Conservation (phyloP, 192 early-diverging fungal species). For the Entomortierella parvispora region DNA sequence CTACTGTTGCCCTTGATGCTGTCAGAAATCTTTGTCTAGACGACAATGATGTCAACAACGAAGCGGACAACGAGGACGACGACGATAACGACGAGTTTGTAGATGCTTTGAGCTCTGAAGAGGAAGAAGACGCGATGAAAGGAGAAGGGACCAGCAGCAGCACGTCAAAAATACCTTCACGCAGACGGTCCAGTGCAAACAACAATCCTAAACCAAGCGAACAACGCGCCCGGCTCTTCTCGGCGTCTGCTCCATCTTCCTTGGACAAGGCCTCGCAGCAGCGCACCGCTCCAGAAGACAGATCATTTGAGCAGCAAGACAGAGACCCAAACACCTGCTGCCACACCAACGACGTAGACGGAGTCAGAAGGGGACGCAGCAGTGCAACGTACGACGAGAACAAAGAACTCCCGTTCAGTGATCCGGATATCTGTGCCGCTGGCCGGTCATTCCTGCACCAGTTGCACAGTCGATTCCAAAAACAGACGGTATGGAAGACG, state of each 20-base stretch:
- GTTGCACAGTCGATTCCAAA: slow-evolving; percentile 28
- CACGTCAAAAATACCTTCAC: no score
- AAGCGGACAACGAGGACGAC: neutral
- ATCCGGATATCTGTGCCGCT: slow-evolving; percentile 24
- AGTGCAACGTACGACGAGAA: neutral
- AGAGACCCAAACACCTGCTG: neutral
- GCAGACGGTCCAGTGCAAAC: no score
- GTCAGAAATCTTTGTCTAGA: neutral
- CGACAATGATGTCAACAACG: slow-evolving; percentile 1
- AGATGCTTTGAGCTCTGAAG: slow-evolving; percentile 2
- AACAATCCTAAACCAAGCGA: no score
- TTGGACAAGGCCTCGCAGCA: no score
- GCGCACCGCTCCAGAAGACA: no score
- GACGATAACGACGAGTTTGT: slow-evolving; percentile 7
- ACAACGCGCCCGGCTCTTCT: no score
- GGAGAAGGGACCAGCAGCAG: neutral
- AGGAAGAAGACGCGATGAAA: neutral
- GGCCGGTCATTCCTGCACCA: slow-evolving; percentile 21
- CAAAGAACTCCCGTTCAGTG: neutral
- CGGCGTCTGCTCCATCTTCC: no score
- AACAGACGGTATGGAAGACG: slow-evolving; percentile 9
- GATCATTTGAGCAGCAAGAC: no score
- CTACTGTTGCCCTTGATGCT: neutral
- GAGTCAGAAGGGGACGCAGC: neutral
- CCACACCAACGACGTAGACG: neutral